Percentiles rank a stretch among this genome's conserved stretches.
Conservation (phyloP, 1,284 basidiomycete species). For the Calocybe gambosa region DNA sequence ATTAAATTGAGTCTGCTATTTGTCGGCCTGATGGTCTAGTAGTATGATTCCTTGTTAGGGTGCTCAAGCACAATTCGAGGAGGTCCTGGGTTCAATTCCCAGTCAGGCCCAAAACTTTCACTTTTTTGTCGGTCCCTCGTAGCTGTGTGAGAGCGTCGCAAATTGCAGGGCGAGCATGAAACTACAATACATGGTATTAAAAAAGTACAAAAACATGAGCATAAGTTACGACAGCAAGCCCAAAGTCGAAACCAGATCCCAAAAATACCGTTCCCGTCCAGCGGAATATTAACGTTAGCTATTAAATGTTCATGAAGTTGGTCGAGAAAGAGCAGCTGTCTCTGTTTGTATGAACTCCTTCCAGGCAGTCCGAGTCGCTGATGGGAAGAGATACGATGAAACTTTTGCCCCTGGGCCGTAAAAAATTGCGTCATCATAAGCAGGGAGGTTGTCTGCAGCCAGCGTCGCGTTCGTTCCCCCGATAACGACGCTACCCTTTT, state of each 20-base stretch:
- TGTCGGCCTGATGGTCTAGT: slow-evolving; percentile 64
- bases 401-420: slow-evolving; percentile 42
- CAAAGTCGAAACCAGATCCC: neutral
- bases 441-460: slow-evolving; percentile 40
- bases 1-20: neutral
- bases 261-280: neutral
- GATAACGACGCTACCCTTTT: slow-evolving; percentile 32
- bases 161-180: too few relatives aligned
- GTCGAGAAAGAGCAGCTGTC: slow-evolving; percentile 18
- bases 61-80: slow-evolving; percentile 42
- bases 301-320: slow-evolving; percentile 3
- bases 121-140: slow-evolving; percentile 1
- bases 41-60: slow-evolving; percentile 71
- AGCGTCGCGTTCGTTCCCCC: slow-evolving; percentile 47
- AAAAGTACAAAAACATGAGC: neutral
- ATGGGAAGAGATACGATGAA: slow-evolving; percentile 46
- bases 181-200: too few relatives aligned
- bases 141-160: too few relatives aligned
- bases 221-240: neutral
- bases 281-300: neutral
- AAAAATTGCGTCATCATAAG: slow-evolving; percentile 42
- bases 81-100: slow-evolving; percentile 85
- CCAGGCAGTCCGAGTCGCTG: slow-evolving; percentile 54
- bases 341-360: slow-evolving; percentile 31
- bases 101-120: slow-evolving; percentile 53